Base-by-base conservation (phyloP, 192 early-diverging fungal species). In the Mycoemilia scoparia region DNA sequence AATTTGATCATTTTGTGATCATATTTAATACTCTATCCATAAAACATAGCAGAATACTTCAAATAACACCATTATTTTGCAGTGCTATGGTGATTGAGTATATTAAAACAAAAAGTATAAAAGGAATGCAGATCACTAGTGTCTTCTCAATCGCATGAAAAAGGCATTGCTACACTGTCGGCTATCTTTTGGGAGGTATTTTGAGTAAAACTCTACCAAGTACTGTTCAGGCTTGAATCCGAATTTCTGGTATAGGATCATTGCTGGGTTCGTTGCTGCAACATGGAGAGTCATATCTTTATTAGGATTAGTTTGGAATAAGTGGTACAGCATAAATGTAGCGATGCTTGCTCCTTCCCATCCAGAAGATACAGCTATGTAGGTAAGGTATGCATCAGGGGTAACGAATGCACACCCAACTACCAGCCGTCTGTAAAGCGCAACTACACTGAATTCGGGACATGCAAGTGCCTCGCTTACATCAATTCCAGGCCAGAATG, bases 181-280 rank as follows among this genome's bases (percentile, higher is more conserved):
- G 49, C 79, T 83, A 12, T 74, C 58, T 8, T 63, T 45, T 1
- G 87, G 78, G 11, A 89, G 43, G 48, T 90, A 90, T 49, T 85
- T 74, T 51, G 84, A 76, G 54, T 95, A 90, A 52, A 95, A 95
- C 32, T 76, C 71, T 9, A 87, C 73, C 31, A 83, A 65, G 51
- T 84, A 95, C 41, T 83, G 73, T 37, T 95, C 89, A 1, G 89
- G 79, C 54, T 95, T 95, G 51, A 90, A 95, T 8, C 89, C 87
- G 51, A 87, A 72, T 44, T 71, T 77, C 54, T 91, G 87, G 49
- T 91, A 91, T 35, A 90, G 64, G 22, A 90, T 69, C 84, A 90
- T 88, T 13, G 89, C 87, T 23, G 67, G 71, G 38, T 91, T 95
- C 18, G 76, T 89, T 7, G 89, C 85, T 21, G 83, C 80, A 4